Percentiles rank a stretch among this genome's conserved stretches.
Evolutionary conservation across 768 basidiomycete genomes (phyloP).

Genomic region (Dacryopinax spathularia): DNA sequence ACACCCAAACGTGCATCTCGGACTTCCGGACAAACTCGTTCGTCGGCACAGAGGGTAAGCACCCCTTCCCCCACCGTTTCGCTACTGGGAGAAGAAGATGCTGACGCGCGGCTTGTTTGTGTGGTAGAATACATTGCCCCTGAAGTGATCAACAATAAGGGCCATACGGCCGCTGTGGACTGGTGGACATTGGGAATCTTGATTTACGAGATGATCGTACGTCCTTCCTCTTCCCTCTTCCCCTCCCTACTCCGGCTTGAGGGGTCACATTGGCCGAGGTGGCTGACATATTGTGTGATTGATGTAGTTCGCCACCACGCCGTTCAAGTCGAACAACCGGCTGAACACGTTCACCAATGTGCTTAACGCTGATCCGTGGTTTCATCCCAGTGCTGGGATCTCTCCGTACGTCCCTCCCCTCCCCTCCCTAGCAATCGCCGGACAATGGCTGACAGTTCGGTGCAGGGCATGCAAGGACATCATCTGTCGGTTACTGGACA

Average conservation of each 20-base stretch:
- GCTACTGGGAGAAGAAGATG: neutral
- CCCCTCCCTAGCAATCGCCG: no score
- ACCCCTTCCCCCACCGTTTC: slow-evolving; percentile 5
- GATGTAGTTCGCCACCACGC: slow-evolving; percentile 85
- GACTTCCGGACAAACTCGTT: slow-evolving; percentile 98
- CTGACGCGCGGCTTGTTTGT: slow-evolving; percentile 8
- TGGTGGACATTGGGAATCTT: slow-evolving; percentile 99
- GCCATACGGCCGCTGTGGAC: slow-evolving; percentile 96
- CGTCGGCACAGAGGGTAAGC: slow-evolving; percentile 91
- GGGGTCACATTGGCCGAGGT: slow-evolving; percentile 26
- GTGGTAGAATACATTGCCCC: slow-evolving; percentile 92
- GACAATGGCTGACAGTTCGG: no score
- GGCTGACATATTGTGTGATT: slow-evolving; percentile 14
- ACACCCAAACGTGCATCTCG: slow-evolving; percentile 93
- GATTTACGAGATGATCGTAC: slow-evolving; percentile 74
- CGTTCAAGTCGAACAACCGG: slow-evolving; percentile 92
- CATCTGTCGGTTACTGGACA: slow-evolving; percentile 74
- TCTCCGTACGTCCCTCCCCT: slow-evolving; percentile 39
- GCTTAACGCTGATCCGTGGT: slow-evolving; percentile 67
- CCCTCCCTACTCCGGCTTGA: neutral
- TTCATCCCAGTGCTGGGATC: slow-evolving; percentile 72
- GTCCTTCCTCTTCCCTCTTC: slow-evolving; percentile 10
- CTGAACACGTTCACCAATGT: slow-evolving; percentile 96
- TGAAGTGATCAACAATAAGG: slow-evolving; percentile 91
- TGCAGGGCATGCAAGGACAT: slow-evolving; percentile 75